phyloP scores from a whole-genome alignment of 305 asterid genomes.

The Fraxinus floribunda region DNA sequence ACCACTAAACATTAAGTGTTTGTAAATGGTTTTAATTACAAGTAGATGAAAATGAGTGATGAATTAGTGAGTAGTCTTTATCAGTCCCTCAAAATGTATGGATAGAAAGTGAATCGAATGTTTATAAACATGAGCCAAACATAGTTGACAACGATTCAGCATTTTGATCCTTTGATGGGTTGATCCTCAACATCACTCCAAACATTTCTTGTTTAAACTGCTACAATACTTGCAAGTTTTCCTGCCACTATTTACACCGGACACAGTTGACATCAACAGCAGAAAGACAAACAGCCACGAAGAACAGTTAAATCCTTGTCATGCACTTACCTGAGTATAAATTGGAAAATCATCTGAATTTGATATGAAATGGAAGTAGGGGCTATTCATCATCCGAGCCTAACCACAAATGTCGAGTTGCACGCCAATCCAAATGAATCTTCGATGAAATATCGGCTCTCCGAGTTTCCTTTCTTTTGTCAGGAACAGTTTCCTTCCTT shows the following conservation, averaged over 20 bases:
- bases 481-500: not conserved
- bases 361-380: not conserved
- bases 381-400: conserved; percentile 22
- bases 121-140: not conserved
- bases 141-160: not conserved
- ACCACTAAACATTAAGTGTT: not conserved
- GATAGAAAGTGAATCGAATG: not conserved
- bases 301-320: not conserved
- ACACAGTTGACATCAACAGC: not conserved
- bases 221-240: not conserved
- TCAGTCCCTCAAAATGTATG: not conserved
- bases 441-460: conserved; percentile 6
- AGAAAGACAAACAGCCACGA: not conserved
- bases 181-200: not conserved
- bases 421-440: conserved; percentile 38
- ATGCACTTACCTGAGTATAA: not conserved
- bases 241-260: not conserved
- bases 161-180: not conserved
- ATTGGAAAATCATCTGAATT: not conserved
- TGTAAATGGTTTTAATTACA: not conserved
- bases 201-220: not conserved
- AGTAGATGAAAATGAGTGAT: not conserved
- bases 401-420: conserved; percentile 55
- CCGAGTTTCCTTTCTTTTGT: not conserved
- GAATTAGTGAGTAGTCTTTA: not conserved